A percentile compares a stretch with the other conserved stretches of the same genome.
These are phyloP conservation scores for Capsicum pubescens DNA, from an alignment of 257 asterid genomes.

Conservation along the genomic window DNA sequence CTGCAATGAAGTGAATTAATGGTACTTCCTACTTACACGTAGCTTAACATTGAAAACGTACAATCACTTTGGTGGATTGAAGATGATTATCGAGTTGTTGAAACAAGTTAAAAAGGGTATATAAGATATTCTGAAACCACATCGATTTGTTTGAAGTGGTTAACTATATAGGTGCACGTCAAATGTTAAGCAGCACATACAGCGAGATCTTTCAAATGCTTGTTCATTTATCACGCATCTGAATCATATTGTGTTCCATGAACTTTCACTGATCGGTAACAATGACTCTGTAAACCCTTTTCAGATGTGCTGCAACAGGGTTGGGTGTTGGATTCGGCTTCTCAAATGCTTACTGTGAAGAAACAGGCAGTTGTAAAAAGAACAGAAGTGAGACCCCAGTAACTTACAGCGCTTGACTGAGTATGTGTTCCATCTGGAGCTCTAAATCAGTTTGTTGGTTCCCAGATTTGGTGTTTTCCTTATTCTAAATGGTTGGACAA, in stretches of 20 bases:
- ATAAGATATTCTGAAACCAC: neutral
- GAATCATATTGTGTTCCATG: neutral
- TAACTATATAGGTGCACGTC: neutral
- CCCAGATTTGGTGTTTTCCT: neutral
- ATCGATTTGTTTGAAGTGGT: neutral
- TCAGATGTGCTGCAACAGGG: constrained; percentile 79
- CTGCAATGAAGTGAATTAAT: neutral
- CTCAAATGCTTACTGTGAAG: constrained; percentile 81
- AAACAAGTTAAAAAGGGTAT: neutral
- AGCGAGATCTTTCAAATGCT: neutral
- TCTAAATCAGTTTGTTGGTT: constrained; percentile 38
- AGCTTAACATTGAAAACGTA: neutral
- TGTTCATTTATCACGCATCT: neutral
- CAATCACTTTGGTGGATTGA: neutral
- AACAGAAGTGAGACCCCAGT: constrained; percentile 77
- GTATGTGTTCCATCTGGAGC: constrained; percentile 96
- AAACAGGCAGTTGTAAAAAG: constrained; percentile 56
- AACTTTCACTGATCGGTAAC: neutral
- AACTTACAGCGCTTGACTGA: constrained; percentile 92
- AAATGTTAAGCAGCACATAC: constrained; percentile 9
- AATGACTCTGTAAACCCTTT: neutral
- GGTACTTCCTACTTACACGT: neutral
- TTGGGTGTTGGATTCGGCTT: constrained; percentile 71
- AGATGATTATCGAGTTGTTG: neutral
- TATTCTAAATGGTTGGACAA: neutral